These are phyloP conservation scores for Trebouxia gelatinosa DNA, from an alignment of 163 green algal species.

Conservation along the genomic window DNA sequence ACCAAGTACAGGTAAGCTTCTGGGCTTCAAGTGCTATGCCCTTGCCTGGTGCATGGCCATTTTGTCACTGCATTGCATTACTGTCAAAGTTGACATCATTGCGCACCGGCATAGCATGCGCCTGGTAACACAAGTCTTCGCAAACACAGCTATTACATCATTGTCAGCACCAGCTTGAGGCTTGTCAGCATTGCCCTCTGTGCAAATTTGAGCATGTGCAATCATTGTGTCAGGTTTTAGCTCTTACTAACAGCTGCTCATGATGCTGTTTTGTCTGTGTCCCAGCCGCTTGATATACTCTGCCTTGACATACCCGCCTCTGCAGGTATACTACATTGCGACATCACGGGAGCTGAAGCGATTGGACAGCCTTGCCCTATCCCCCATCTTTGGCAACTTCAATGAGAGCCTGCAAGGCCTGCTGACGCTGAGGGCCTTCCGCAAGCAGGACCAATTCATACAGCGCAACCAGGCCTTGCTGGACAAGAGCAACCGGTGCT, in stretches of 20 bases:
- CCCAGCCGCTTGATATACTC: neutral
- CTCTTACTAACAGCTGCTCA: too few species aligned
- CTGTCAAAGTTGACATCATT: neutral
- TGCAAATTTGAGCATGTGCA: neutral
- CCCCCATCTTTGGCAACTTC: slow-evolving; percentile 83
- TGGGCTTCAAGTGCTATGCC: too few species aligned
- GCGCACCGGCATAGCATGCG: neutral
- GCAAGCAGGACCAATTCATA: slow-evolving; percentile 56
- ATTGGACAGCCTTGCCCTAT: slow-evolving; percentile 77
- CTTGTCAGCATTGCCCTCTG: neutral
- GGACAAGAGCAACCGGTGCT: slow-evolving; percentile 57
- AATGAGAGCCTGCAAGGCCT: slow-evolving; percentile 69
- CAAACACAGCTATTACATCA: too few species aligned
- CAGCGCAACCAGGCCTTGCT: slow-evolving; percentile 30
- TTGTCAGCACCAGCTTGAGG: too few species aligned
- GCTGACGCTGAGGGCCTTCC: slow-evolving; percentile 78
- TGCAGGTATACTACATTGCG: slow-evolving; percentile 68
- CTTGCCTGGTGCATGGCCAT: neutral
- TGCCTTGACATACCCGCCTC: neutral
- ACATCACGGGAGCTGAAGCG: slow-evolving; percentile 84
- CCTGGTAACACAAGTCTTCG: neutral
- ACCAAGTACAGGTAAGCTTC: slow-evolving; percentile 45
- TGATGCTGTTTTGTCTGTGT: too few species aligned
- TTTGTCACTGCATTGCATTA: slow-evolving; percentile 51
- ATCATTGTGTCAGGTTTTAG: neutral